Evolutionary conservation across 2,329 filamentous ascomycete genomes (phyloP).

Genomic region (Colletotrichum kahawae): DNA sequence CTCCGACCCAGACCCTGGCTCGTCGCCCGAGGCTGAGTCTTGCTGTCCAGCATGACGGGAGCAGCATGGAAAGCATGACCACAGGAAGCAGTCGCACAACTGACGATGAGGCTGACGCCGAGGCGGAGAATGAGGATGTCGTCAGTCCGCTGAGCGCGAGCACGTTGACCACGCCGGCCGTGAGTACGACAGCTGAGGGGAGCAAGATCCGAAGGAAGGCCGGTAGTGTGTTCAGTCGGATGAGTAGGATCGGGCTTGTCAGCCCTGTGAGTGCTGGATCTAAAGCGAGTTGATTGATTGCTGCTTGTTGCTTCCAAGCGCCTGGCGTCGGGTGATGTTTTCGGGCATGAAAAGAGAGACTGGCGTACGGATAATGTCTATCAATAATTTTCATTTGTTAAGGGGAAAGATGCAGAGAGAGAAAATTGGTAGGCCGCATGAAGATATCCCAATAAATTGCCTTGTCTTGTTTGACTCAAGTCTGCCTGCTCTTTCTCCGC

Average conservation of each 20-base stretch:
- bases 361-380: background rate
- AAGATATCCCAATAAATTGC: background rate
- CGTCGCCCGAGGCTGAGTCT: background rate
- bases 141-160: slow-evolving; percentile 23
- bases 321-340: background rate
- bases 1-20: background rate
- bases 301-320: background rate
- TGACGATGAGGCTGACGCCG: slow-evolving; percentile 24
- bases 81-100: slow-evolving; percentile 29
- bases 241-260: slow-evolving; percentile 16
- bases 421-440: background rate
- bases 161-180: background rate
- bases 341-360: background rate
- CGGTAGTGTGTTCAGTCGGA: slow-evolving; percentile 15
- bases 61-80: slow-evolving; percentile 32
- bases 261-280: slow-evolving; percentile 6
- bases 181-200: background rate
- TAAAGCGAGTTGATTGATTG: background rate
- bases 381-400: background rate
- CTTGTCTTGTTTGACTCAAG: background rate
- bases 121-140: slow-evolving; percentile 22
- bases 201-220: slow-evolving; percentile 16
- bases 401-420: background rate
- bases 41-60: slow-evolving; percentile 1
- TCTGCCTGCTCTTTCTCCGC: background rate